Evolutionary conservation across 73 alveolate genomes (phyloP), one percentile per base, ranked within the genome.

Genomic region (Paramecium primaurelia): DNA sequence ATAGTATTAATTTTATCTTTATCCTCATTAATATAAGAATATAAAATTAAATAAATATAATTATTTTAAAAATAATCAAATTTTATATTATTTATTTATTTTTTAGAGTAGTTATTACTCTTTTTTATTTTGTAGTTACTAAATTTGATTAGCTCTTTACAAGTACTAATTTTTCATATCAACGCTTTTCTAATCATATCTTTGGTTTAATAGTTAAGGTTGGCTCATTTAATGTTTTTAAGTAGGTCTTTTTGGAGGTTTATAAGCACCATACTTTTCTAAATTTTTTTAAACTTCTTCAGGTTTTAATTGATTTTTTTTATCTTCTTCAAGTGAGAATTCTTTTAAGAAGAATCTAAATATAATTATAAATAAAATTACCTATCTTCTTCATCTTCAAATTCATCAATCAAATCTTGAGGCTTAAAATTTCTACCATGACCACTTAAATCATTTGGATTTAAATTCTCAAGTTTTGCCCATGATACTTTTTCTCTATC

Each of bases 351-450:
- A 80, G 16, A 80, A 80, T 80, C 91, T 80, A 45, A 26, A 26
- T 22, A 22, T 6, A 1, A 45, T 45, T 20, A 36, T 18, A 44
- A 47, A 32, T 2, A 2, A 16, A 4, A 8, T 80, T 44, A 80
- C 91, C 58, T 80, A 49, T 80, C 91, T 25, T 80, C 91, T 25
- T 80, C 91, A 47, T 80, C 91, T 47, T 80, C 91, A 44, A 80
- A 44, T 80, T 80, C 91, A 49, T 80, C 91, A 12, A 80, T 80
- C 71, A 80, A 47, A 14, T 80, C 91, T 45, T 80, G 22, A 80
- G 91, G 91, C 49, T 80, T 80, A 22, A 80, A 80, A 26, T 42
- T 47, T 80, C 73, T 80, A 3, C 91, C 91, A 45, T 80, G 91
- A 80, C 91, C 91, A 44, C 64, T 32, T 49, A 80, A 80, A 47